Percentiles rank a stretch among this genome's conserved stretches.
These are phyloP conservation scores for Phoma herbarum DNA, from an alignment of 2,329 filamentous ascomycete genomes.

Conservation along the genomic window DNA sequence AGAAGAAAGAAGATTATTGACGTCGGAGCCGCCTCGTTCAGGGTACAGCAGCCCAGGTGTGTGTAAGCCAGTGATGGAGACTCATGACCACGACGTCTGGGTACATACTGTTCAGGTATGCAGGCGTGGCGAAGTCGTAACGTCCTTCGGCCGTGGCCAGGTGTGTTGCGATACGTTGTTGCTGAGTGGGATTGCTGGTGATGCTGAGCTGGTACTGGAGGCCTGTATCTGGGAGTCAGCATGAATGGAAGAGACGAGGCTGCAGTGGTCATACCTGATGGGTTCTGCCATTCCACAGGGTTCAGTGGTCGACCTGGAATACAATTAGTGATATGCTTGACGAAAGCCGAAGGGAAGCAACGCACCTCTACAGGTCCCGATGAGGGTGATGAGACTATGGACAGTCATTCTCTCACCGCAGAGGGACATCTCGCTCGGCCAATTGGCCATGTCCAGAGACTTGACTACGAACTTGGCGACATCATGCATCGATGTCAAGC, in stretches of 20 bases:
- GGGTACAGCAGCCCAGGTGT: conserved; percentile 47
- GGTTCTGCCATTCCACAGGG: conserved; percentile 55
- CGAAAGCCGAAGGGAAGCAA: background rate
- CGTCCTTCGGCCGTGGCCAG: conserved; percentile 73
- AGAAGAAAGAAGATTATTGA: background rate
- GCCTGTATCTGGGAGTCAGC: conserved; percentile 31
- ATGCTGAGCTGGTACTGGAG: conserved; percentile 59
- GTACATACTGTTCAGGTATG: conserved; percentile 64
- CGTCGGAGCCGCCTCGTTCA: conserved; percentile 13
- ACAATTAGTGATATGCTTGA: conserved; percentile 18
- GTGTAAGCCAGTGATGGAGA: conserved; percentile 53
- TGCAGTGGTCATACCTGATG: conserved; percentile 47
- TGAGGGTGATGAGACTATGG: conserved; percentile 66
- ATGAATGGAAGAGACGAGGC: background rate
- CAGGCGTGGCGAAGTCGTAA: conserved; percentile 68
- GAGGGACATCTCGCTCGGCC: conserved; percentile 75
- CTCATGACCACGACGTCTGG: conserved; percentile 48
- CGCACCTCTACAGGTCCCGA: conserved; percentile 46
- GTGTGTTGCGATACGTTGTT: conserved; percentile 64
- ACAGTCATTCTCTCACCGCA: conserved; percentile 71
- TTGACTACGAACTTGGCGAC: conserved; percentile 75
- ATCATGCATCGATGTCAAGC: conserved; percentile 74
- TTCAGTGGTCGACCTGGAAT: conserved; percentile 41
- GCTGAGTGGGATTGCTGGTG: conserved; percentile 48
- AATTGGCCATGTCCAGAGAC: conserved; percentile 70